A percentile compares a stretch with the other conserved stretches of the same genome.
Evolutionary conservation across 2,329 filamentous ascomycete species (phyloP).

Genomic region (Fusarium liriodendri): DNA sequence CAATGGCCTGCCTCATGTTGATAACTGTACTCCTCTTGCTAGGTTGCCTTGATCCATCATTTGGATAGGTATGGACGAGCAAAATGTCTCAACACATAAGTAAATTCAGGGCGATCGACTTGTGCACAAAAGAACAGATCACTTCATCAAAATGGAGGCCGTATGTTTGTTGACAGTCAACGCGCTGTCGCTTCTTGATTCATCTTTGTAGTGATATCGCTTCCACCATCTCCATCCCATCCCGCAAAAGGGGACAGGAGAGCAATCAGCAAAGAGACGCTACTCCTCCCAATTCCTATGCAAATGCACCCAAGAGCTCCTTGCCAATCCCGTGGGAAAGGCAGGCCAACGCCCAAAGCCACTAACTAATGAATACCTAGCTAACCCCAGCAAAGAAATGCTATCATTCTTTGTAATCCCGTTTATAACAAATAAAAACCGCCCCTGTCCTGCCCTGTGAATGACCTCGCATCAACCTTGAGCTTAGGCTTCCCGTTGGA

Average conservation of each 20-base stretch:
- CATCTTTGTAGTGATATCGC: background rate
- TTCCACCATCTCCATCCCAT: background rate
- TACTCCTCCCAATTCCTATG: conserved; percentile 35
- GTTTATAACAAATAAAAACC: conserved; percentile 16
- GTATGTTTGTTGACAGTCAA: background rate
- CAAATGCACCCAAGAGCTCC: conserved; percentile 35
- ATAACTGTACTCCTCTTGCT: background rate
- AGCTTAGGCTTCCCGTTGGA: conserved; percentile 7
- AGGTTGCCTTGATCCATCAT: background rate
- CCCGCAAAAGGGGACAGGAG: background rate
- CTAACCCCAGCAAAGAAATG: conserved; percentile 21
- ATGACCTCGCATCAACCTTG: background rate
- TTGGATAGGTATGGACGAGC: background rate
- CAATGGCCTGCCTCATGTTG: too few relatives aligned
- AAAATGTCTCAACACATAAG: too few relatives aligned
- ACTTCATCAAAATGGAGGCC: background rate
- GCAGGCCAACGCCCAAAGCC: conserved; percentile 8
- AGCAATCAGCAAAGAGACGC: conserved; percentile 28
- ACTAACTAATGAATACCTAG: background rate
- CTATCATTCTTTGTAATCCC: conserved; percentile 27
- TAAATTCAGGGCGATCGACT: too few relatives aligned
- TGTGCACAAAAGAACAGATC: background rate
- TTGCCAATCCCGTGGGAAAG: background rate
- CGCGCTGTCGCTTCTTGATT: conserved; percentile 14
- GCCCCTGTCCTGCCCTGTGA: conserved; percentile 19